A percentile compares a stretch with the other conserved stretches of the same genome.
Evolutionary conservation across 176 grass and related monocot genomes (phyloP).

Genomic region (Phoenix roebelenii): DNA sequence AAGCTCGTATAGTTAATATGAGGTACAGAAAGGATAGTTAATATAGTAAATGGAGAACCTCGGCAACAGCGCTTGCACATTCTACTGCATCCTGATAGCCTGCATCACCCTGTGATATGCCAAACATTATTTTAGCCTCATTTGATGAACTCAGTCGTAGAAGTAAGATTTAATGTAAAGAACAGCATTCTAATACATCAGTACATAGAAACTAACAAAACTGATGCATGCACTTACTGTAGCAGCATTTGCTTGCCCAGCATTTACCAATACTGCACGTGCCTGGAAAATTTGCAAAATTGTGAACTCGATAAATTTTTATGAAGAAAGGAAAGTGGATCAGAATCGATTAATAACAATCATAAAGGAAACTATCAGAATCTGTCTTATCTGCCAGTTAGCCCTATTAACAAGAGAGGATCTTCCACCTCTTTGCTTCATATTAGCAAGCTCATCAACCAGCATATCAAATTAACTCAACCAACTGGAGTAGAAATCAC

Average conservation of each 20-base stretch:
- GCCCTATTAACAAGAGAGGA: too few species aligned
- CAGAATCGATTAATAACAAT: too few species aligned
- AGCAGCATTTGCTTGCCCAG: slow-evolving; percentile 98
- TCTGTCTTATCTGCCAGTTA: too few species aligned
- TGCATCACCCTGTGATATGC: slow-evolving; percentile 52
- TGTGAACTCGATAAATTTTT: not conserved
- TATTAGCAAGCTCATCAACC: too few species aligned
- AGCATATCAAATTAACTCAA: too few species aligned
- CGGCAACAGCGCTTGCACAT: slow-evolving; percentile 78
- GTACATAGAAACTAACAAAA: slow-evolving; percentile 2
- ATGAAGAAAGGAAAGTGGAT: too few species aligned
- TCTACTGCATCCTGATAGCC: slow-evolving; percentile 89
- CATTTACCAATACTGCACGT: slow-evolving; percentile 82
- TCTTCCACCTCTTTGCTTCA: too few species aligned
- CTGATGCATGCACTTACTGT: slow-evolving; percentile 65
- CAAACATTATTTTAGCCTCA: not conserved
- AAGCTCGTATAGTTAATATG: not conserved
- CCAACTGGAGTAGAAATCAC: not conserved
- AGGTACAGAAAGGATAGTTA: not conserved
- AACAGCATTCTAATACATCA: too few species aligned
- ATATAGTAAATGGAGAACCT: slow-evolving; percentile 34
- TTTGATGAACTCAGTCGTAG: too few species aligned
- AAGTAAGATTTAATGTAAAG: too few species aligned
- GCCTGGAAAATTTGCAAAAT: slow-evolving; percentile 32
- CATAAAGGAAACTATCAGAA: too few species aligned